These are phyloP conservation scores for Batkoa obscura DNA, from an alignment of 371 early-diverging fungal genomes.

Conservation along the genomic window DNA sequence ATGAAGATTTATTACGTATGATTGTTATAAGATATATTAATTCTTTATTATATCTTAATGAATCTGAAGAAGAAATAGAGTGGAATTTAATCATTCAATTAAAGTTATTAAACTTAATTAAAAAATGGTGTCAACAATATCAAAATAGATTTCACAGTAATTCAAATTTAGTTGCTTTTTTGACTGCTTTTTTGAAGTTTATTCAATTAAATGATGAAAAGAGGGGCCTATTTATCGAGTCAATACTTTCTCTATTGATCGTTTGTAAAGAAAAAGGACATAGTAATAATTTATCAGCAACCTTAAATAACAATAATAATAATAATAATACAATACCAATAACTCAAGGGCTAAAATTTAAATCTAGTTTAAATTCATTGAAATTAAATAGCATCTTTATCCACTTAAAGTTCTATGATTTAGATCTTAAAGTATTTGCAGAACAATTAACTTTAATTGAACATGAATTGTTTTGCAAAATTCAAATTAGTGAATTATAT, in stretches of 20 bases:
- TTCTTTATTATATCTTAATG: not conserved
- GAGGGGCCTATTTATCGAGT: not conserved
- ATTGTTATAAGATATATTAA: slow-evolving; percentile 23
- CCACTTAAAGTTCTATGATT: slow-evolving; percentile 9
- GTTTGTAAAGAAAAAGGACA: not conserved
- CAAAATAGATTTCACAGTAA: slow-evolving; percentile 23
- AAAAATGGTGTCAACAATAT: slow-evolving; percentile 35
- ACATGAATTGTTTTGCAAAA: slow-evolving; percentile 25
- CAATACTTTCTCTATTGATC: not conserved
- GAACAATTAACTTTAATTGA: slow-evolving; percentile 40
- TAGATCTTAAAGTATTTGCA: slow-evolving; percentile 23
- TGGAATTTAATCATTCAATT: slow-evolving; percentile 28
- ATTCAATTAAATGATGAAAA: not conserved
- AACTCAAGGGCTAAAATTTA: not conserved
- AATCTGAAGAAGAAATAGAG: slow-evolving; percentile 6
- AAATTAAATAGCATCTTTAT: too few relatives aligned
- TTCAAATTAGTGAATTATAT: slow-evolving; percentile 28
- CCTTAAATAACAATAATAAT: not conserved
- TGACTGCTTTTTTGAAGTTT: not conserved
- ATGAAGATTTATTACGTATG: slow-evolving; percentile 31
- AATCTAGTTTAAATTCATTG: too few relatives aligned
- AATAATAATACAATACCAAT: too few relatives aligned
- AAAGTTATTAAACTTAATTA: slow-evolving; percentile 33
- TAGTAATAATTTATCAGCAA: not conserved
- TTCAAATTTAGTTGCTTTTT: slow-evolving; percentile 9